Evolutionary conservation across 306 rosid genomes (phyloP).

Genomic region (Macrotyloma uniflorum): DNA sequence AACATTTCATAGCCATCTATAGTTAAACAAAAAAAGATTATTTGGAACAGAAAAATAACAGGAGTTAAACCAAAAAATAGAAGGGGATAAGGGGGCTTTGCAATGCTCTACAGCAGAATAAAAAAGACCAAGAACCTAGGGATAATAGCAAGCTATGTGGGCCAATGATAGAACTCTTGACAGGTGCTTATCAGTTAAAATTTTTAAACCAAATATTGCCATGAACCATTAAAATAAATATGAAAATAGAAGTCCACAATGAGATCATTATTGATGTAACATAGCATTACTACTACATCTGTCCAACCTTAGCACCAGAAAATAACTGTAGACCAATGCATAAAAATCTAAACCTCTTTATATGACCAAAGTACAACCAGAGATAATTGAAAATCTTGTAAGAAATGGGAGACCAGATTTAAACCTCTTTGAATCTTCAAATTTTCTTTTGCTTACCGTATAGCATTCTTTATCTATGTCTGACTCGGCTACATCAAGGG

Average conservation of each 20-base stretch:
- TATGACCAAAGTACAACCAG: background rate
- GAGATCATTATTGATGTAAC: slow-evolving; percentile 17
- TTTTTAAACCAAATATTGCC: background rate
- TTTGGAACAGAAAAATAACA: background rate
- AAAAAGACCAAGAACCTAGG: background rate
- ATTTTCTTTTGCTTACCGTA: slow-evolving; percentile 58
- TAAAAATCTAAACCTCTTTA: background rate
- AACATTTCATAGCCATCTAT: slow-evolving; percentile 79
- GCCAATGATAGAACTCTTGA: too few relatives aligned
- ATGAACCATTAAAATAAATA: slow-evolving; percentile 19
- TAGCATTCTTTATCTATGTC: slow-evolving; percentile 91
- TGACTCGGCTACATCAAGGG: slow-evolving; percentile 76
- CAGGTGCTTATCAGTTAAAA: background rate
- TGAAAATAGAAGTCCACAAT: background rate
- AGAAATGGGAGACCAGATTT: slow-evolving; percentile 26
- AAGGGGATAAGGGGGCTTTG: background rate
- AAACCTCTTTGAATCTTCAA: slow-evolving; percentile 33
- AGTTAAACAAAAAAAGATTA: background rate
- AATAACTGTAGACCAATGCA: slow-evolving; percentile 15
- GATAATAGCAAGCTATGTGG: slow-evolving; percentile 14
- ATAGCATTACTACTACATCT: background rate
- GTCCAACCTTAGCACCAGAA: background rate
- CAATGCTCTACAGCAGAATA: slow-evolving; percentile 4
- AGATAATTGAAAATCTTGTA: slow-evolving; percentile 21
- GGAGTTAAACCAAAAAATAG: background rate